Conservation (phyloP, 768 basidiomycete genomes). For the Cantharellus anzutake region DNA sequence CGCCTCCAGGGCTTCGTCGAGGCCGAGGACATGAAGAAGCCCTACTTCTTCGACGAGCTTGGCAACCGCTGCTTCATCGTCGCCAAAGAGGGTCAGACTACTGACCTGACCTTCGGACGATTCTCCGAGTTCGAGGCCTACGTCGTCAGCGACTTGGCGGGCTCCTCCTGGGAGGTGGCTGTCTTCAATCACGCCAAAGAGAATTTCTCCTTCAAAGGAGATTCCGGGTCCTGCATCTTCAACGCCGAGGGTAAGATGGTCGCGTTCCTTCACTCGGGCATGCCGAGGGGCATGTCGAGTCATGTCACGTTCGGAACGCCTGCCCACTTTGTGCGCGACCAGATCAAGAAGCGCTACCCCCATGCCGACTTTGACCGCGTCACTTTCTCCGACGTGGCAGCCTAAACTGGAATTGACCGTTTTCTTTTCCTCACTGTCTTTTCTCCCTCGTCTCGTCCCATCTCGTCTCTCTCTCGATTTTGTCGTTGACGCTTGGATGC, state of each 20-base stretch:
- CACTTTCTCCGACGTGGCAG: background rate
- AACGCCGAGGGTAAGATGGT: constrained; percentile 8
- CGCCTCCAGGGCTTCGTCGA: constrained; percentile 3
- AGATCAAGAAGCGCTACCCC: constrained; percentile 7
- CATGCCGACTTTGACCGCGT: constrained; percentile 5
- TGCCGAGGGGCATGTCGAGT: constrained; percentile 4
- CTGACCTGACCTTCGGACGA: constrained; percentile 9
- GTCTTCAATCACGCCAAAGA: constrained; percentile 6
- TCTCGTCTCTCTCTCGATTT: too few species aligned
- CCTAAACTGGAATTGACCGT: too few species aligned
- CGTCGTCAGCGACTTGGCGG: background rate
- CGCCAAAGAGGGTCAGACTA: constrained; percentile 7
- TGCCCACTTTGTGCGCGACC: constrained; percentile 6
- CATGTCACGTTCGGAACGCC: constrained; percentile 10
- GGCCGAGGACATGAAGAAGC: constrained; percentile 5
- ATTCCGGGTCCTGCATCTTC: constrained; percentile 9
- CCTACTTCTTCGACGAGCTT: constrained; percentile 7
- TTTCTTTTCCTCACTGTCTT: too few species aligned
- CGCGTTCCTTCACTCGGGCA: constrained; percentile 7
- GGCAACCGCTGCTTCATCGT: constrained; percentile 9
- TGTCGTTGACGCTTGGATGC: too few species aligned
- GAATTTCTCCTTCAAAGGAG: constrained; percentile 7
- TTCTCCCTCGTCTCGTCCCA: too few species aligned
- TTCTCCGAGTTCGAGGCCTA: constrained; percentile 7
- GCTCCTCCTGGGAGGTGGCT: constrained; percentile 7